Evolutionary conservation across 2,329 filamentous ascomycete genomes (phyloP).

Genomic region (Pseudodiploospora longispora): DNA sequence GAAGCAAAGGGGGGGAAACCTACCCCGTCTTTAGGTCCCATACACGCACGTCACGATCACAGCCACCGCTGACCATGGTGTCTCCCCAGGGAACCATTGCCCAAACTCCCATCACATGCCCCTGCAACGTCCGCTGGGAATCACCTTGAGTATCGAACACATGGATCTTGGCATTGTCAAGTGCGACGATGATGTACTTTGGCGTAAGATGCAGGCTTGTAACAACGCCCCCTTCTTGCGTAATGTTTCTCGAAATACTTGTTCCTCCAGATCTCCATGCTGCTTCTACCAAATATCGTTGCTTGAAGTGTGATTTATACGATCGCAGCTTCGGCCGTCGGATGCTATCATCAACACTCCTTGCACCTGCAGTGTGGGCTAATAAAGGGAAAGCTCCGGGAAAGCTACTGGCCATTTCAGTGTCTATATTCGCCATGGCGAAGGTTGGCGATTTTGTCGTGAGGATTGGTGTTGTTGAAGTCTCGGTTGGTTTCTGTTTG

Average conservation of each 20-base stretch:
- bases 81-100: conserved; percentile 99
- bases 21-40: conserved; percentile 95
- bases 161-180: conserved; percentile 98
- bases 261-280: conserved; percentile 92
- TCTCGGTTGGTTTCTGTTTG: conserved; percentile 49
- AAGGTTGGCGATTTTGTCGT: conserved; percentile 22
- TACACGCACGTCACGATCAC: conserved; percentile 90
- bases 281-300: conserved; percentile 92
- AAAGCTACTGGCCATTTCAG: conserved; percentile 32
- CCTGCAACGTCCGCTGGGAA: conserved; percentile 79
- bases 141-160: conserved; percentile 91
- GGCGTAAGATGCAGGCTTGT: conserved; percentile 89
- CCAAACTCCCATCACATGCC: conserved; percentile 99
- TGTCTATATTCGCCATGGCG: conserved; percentile 23
- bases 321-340: conserved; percentile 61
- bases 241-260: conserved; percentile 78
- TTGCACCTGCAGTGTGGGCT: conserved; percentile 31
- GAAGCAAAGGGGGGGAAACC: conserved; percentile 18
- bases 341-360: conserved; percentile 47
- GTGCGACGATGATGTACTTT: conserved; percentile 93
- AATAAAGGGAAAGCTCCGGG: conserved; percentile 34
- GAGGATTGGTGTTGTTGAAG: conserved; percentile 26
- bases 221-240: conserved; percentile 92
- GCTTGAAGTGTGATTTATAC: conserved; percentile 96
- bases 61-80: conserved; percentile 88